These are phyloP conservation scores for Plectranthus barbatus DNA, from an alignment of 257 asterid species.

Conservation along the genomic window DNA sequence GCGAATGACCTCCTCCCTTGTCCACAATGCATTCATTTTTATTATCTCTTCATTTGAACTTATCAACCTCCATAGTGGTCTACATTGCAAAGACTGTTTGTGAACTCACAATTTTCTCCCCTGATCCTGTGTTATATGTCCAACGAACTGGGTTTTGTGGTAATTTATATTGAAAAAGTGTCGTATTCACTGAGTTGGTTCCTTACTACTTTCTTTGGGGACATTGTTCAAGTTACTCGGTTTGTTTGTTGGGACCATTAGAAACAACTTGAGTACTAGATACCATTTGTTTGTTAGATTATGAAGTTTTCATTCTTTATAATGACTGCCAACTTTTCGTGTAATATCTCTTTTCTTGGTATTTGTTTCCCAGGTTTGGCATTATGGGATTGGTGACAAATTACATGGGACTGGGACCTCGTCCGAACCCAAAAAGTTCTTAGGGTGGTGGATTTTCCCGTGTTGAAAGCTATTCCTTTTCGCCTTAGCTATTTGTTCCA, in stretches of 20 bases:
- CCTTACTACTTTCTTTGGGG: background rate
- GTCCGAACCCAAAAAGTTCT: slow-evolving; percentile 22
- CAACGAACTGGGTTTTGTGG: background rate
- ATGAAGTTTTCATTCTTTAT: background rate
- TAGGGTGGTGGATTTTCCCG: background rate
- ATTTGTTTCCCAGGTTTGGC: slow-evolving; percentile 48
- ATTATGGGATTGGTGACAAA: slow-evolving; percentile 80
- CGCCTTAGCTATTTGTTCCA: background rate
- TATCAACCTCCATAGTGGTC: background rate
- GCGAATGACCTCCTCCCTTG: background rate
- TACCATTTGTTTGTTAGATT: too few species aligned
- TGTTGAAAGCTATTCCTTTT: background rate
- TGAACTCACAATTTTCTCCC: background rate
- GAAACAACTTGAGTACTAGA: background rate
- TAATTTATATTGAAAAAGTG: background rate
- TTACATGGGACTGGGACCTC: slow-evolving; percentile 70
- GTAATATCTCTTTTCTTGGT: background rate
- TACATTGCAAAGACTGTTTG: background rate
- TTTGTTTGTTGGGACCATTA: background rate
- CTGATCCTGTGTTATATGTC: background rate
- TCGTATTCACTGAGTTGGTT: background rate
- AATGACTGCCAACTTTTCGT: background rate
- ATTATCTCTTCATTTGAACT: background rate
- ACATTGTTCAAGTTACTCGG: background rate
- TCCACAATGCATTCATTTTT: background rate